Percentiles rank a stretch among this genome's conserved stretches.
phyloP scores from a whole-genome alignment of 257 asterid genomes.

The Coffea eugenioides region DNA sequence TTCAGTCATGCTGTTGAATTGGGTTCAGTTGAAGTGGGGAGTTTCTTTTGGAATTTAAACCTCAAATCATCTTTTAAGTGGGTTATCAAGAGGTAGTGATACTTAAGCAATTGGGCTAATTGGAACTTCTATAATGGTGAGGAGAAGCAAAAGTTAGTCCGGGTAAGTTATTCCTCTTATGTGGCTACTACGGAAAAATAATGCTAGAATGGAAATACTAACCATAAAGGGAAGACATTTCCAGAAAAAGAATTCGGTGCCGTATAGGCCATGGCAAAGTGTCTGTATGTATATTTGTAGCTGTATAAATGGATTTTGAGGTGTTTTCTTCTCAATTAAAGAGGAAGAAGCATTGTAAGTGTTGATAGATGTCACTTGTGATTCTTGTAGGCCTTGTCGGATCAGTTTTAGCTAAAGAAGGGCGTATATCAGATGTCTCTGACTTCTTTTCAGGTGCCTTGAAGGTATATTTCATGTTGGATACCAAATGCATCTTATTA shows the following conservation, averaged over 20 bases:
- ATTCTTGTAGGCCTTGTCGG: conserved; percentile 72
- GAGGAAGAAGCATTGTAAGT: not conserved
- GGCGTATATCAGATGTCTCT: conserved; percentile 47
- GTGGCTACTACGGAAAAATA: not conserved
- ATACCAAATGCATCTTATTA: not conserved
- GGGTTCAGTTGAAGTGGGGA: not conserved
- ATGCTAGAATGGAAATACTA: not conserved
- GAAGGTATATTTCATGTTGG: conserved; percentile 49
- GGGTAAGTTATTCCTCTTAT: not conserved
- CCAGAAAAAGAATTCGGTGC: not conserved
- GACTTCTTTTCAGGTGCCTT: conserved; percentile 69
- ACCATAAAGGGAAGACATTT: not conserved
- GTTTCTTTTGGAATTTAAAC: not conserved
- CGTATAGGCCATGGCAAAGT: not conserved
- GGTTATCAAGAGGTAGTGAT: not conserved
- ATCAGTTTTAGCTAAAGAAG: conserved; percentile 79
- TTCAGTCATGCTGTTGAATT: not conserved
- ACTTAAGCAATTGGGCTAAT: not conserved
- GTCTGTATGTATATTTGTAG: not conserved
- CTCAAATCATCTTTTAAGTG: not conserved
- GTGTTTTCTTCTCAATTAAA: not conserved
- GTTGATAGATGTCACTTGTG: not conserved
- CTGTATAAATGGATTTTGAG: not conserved
- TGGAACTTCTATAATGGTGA: not conserved
- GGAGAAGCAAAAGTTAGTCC: not conserved